Base-by-base conservation (phyloP, 306 rosid species). In the Senna tora region DNA sequence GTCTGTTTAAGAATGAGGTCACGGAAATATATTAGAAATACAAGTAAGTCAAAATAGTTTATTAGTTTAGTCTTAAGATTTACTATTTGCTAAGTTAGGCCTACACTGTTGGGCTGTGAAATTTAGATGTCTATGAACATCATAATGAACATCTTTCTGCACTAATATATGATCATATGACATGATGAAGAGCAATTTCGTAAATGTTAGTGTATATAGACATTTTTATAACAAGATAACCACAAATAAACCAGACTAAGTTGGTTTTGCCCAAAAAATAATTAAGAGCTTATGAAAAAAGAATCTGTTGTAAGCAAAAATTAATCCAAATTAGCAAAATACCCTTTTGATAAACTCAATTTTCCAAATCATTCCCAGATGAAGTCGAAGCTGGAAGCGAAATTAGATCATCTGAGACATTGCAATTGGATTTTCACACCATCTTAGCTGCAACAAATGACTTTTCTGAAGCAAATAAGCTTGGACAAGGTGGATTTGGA, bases 401-500 rank as follows among this genome's bases (percentile, higher is more conserved):
- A 43, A 67, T 79, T 17, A 11, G 2, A 46, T 71, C 50, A 21
- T 14, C 57, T 9, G 82, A 82, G 58, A 74, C 85, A 28, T 19
- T 77, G 61, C 83, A 79, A 49, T 79, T 77, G 20, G 66, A 70
- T 46, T 77, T 77, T 8, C 38, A 38, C 57, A 75, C 76, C 10
- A 67, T 87, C 45, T 39, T 54, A 61, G 75, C 30, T 1, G 86
- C 86, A 3, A 84, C 87, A 11, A 36, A 80, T 69, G 58, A 80
- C 65, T 85, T 83, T 28, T 76, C 84, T 21, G 77, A 78, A 2
- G 71, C 19, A 53, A 85, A 83, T n/a, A 87, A 80, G 71, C 71
- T 87, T 28, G 89, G 92, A 50, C 67, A 82, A 68, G 92, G 87
- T 6, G 84, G 87, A 50, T 84, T 87, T 70, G 89, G 92, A 13